Conservation (phyloP, 352 stramenopile genomes). For the Peronospora tabacina region DNA sequence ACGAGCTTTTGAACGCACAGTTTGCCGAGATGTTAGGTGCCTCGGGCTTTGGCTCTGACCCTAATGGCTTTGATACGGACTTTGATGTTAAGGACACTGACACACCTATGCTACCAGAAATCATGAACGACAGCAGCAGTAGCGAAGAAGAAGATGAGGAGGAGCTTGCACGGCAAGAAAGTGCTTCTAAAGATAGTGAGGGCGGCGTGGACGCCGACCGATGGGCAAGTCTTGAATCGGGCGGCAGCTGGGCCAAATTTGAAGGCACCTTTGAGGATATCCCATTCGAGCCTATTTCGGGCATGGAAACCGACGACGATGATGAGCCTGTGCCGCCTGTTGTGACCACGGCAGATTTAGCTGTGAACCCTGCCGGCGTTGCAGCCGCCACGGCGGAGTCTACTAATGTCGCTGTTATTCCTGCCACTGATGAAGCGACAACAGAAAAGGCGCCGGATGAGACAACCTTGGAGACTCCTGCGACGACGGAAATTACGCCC, state of each 20-base stretch:
- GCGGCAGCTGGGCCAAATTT: constrained; percentile 59
- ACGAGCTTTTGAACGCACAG: constrained; percentile 69
- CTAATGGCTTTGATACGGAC: constrained; percentile 60
- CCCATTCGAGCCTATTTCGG: constrained; percentile 45
- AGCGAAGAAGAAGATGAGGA: constrained; percentile 79
- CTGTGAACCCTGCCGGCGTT: background rate
- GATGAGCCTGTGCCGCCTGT: constrained; percentile 20
- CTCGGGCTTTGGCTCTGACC: constrained; percentile 47
- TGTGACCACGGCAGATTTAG: constrained; percentile 23
- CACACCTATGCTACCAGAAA: constrained; percentile 71
- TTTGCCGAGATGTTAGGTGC: constrained; percentile 79
- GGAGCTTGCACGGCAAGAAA: constrained; percentile 39
- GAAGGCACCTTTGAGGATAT: constrained; percentile 54
- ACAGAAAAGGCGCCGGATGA: constrained; percentile 10
- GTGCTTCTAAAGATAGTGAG: constrained; percentile 11
- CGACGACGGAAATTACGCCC: constrained; percentile 10
- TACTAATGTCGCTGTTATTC: constrained; percentile 4
- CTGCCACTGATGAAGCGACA: constrained; percentile 5
- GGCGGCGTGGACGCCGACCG: constrained; percentile 20
- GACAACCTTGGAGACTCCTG: constrained; percentile 13
- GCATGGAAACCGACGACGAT: constrained; percentile 41
- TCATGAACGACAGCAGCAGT: constrained; percentile 85
- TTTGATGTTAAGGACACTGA: constrained; percentile 67
- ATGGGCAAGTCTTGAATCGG: constrained; percentile 65
- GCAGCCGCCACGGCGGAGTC: constrained; percentile 3